Base-by-base conservation (phyloP, 1,284 basidiomycete genomes). In the Ustilago esculenta region DNA sequence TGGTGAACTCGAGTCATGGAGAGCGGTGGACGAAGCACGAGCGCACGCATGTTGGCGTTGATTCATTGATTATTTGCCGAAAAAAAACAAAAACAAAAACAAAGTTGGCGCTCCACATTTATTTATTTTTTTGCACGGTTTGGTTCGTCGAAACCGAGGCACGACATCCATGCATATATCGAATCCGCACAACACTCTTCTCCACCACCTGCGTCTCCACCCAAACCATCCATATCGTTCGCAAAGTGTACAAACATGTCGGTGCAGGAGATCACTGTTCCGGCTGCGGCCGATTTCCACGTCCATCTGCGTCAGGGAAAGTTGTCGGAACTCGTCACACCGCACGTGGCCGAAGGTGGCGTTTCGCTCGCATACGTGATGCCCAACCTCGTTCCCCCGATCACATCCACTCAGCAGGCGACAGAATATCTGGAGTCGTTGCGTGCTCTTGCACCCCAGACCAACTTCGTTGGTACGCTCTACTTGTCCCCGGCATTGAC, bases 301-400 rank as follows among this genome's bases (percentile, higher is more conserved):
- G 94, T 98, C 65, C 96, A 99, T 82, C 88, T 99, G 30, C 89
- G 96, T 39, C 93, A 98, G 82, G 92, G 91, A 32, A 84, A 87
- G 32, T 90, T 91, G 54, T 69, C 73, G 32, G 85, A 88, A 64
- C 87, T 98, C 30, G 92, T 98, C 35, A 89, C 90, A 5, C 92
- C 94, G 36, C 94, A 98, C 85, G 91, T 99, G 49, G 86, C 87
- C 23, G 84, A 88, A 78, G 96, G 96, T 44, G 96, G 96, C 1
- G 92, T 98, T 77, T 84, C 86, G 56, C 86, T 95, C 36, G 96
- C 91, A 72, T 99, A 98, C 84, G 93, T 99, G 43, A 99, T 99
- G 96, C 96, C 96, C 60, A 99, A 99, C 83, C 87, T 96, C 37
- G 88, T 89, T 50, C 96, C 96, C 23, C 96, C 96, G 2, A 88